A percentile compares a stretch with the other conserved stretches of the same genome.
Conservation (phyloP, 352 stramenopile species). For the Phytophthora tentaculata region DNA sequence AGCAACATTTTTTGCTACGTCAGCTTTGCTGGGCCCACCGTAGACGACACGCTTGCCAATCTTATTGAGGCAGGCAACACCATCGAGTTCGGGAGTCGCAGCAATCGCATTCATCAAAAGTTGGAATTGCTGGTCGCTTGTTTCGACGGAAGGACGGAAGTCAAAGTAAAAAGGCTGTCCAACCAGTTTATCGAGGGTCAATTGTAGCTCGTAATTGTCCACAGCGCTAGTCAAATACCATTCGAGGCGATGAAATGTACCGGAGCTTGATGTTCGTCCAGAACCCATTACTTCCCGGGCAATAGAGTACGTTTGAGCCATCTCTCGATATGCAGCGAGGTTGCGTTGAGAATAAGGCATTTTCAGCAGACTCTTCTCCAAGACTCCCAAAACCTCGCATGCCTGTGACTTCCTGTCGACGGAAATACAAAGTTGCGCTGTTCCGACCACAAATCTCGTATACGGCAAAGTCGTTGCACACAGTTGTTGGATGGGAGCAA, state of each 20-base stretch:
- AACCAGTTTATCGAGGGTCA: constrained; percentile 11
- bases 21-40: not conserved
- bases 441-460: constrained; percentile 27
- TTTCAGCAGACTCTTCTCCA: constrained; percentile 38
- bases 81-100: constrained; percentile 2
- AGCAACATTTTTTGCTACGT: not conserved
- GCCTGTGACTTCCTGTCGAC: constrained; percentile 24
- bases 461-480: constrained; percentile 18
- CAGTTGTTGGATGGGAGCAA: constrained; percentile 20
- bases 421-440: constrained; percentile 18
- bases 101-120: not conserved
- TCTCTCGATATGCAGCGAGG: constrained; percentile 4
- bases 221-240: constrained; percentile 14
- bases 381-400: constrained; percentile 27
- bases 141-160: not conserved
- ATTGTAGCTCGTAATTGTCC: constrained; percentile 1
- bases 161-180: constrained; percentile 15
- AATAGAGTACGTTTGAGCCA: constrained; percentile 22
- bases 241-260: constrained; percentile 3
- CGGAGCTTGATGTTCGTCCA: constrained; percentile 6
- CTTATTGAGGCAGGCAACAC: not conserved
- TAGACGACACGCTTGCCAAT: not conserved
- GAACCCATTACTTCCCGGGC: constrained; percentile 19
- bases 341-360: constrained; percentile 11
- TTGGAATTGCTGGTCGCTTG: not conserved